These are phyloP conservation scores for Balansia obtecta DNA, from an alignment of 2,329 filamentous ascomycete genomes.

Conservation along the genomic window DNA sequence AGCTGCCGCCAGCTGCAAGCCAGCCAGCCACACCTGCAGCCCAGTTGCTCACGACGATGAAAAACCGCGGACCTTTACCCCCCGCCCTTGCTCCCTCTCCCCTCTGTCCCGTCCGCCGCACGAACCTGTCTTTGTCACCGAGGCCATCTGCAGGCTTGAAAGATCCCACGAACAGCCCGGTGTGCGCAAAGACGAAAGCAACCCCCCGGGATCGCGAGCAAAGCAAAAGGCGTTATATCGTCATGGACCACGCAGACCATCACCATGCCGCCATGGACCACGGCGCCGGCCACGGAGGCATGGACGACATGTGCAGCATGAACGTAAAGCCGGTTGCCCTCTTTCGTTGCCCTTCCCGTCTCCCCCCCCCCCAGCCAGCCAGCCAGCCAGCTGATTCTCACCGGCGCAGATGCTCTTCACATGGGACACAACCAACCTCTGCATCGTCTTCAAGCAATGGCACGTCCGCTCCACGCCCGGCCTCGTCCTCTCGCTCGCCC, in stretches of 20 bases:
- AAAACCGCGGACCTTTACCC: too few species aligned
- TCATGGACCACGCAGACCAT: slow-evolving; percentile 12
- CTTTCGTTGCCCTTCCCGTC: neutral
- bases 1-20: too few species aligned
- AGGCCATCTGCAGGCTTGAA: neutral
- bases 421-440: slow-evolving; percentile 86
- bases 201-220: too few species aligned
- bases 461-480: slow-evolving; percentile 63
- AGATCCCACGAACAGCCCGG: too few species aligned
- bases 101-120: too few species aligned
- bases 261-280: slow-evolving; percentile 27
- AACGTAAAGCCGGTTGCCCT: slow-evolving; percentile 37
- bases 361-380: too few species aligned
- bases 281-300: slow-evolving; percentile 34
- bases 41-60: too few species aligned
- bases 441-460: slow-evolving; percentile 91
- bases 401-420: slow-evolving; percentile 82
- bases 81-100: too few species aligned
- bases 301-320: slow-evolving; percentile 70
- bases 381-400: neutral
- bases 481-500: slow-evolving; percentile 71
- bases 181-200: too few species aligned
- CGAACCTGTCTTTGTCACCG: too few species aligned
- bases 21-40: neutral
- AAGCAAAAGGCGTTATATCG: too few species aligned